Evolutionary conservation across 2,329 filamentous ascomycete species (phyloP).

Genomic region (Ophiobolus disseminans): DNA sequence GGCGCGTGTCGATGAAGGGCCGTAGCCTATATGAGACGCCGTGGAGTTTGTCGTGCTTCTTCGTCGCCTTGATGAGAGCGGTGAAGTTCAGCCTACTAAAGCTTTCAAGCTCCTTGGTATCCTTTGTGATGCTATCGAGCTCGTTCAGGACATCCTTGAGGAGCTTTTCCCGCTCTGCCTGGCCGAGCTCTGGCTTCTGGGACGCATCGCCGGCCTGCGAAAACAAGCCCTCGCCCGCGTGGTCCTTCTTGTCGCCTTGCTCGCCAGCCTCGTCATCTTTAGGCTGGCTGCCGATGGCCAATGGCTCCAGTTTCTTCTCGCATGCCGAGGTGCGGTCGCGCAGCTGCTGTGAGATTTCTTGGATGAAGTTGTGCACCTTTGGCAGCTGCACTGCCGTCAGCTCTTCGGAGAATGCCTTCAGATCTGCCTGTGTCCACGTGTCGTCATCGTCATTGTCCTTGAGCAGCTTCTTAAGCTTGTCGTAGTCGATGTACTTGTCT

Average conservation of each 20-base stretch:
- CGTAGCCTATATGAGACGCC: slow-evolving; percentile 86
- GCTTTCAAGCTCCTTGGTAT: slow-evolving; percentile 91
- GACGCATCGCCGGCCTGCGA: slow-evolving; percentile 23
- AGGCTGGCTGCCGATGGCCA: slow-evolving; percentile 51
- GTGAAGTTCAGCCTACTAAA: slow-evolving; percentile 98
- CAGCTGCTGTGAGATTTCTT: slow-evolving; percentile 79
- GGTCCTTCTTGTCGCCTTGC: slow-evolving; percentile 6
- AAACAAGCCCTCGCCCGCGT: slow-evolving; percentile 19
- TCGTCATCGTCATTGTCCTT: slow-evolving; percentile 71
- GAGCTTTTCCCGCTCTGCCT: slow-evolving; percentile 57
- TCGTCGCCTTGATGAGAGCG: slow-evolving; percentile 95
- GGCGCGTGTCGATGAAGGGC: slow-evolving; percentile 86
- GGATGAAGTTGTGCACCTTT: slow-evolving; percentile 91
- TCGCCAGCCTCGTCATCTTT: slow-evolving; percentile 26
- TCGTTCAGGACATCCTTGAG: slow-evolving; percentile 77
- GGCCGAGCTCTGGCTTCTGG: slow-evolving; percentile 37
- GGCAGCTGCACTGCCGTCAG: slow-evolving; percentile 93
- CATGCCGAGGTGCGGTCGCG: slow-evolving; percentile 79
- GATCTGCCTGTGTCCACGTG: slow-evolving; percentile 90
- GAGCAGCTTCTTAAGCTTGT: slow-evolving; percentile 87
- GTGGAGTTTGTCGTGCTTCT: slow-evolving; percentile 97
- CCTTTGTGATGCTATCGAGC: slow-evolving; percentile 85
- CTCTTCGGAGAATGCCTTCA: slow-evolving; percentile 92
- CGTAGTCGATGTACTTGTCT: slow-evolving; percentile 93
- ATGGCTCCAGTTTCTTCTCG: slow-evolving; percentile 68